Percentiles rank a stretch among this genome's conserved stretches.
These are phyloP conservation scores for Sphagnum magellanicum DNA, from an alignment of 228 moss, liverwort and hornwort genomes.

Conservation along the genomic window DNA sequence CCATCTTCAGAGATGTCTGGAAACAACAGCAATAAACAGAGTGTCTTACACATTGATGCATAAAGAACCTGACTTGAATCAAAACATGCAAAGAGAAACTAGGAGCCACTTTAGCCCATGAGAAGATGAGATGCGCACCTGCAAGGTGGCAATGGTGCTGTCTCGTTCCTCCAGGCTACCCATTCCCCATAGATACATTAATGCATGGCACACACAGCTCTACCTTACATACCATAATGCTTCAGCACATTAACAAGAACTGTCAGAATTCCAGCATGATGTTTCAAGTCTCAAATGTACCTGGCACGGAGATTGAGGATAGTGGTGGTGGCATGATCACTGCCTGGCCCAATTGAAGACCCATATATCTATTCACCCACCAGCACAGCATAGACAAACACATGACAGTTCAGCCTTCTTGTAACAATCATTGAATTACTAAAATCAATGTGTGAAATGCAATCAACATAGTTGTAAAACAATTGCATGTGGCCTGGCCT, in stretches of 20 bases:
- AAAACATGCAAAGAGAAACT: too few species aligned
- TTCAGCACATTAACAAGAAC: not conserved
- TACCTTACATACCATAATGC: too few species aligned
- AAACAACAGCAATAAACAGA: not conserved
- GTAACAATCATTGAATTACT: slow-evolving; percentile 2
- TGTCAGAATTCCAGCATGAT: not conserved
- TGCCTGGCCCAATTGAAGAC: slow-evolving; percentile 35
- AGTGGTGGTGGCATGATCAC: slow-evolving; percentile 57
- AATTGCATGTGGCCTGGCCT: too few species aligned
- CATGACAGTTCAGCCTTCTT: not conserved
- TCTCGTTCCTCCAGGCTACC: slow-evolving; percentile 75
- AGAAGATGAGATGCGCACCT: slow-evolving; percentile 26
- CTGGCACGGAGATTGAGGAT: slow-evolving; percentile 61
- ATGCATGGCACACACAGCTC: too few species aligned
- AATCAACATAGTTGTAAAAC: not conserved
- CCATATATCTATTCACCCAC: slow-evolving; percentile 58
- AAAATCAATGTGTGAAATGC: not conserved
- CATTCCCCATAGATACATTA: not conserved
- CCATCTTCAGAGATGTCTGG: slow-evolving; percentile 54
- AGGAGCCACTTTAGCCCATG: too few species aligned
- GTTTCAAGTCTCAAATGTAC: slow-evolving; percentile 17
- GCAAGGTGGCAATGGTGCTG: slow-evolving; percentile 44
- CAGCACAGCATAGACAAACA: not conserved
- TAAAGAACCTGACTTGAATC: too few species aligned
- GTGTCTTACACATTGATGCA: not conserved